These are phyloP conservation scores for Epicoccum sorghinum DNA, from an alignment of 2,329 filamentous ascomycete genomes.

Conservation along the genomic window DNA sequence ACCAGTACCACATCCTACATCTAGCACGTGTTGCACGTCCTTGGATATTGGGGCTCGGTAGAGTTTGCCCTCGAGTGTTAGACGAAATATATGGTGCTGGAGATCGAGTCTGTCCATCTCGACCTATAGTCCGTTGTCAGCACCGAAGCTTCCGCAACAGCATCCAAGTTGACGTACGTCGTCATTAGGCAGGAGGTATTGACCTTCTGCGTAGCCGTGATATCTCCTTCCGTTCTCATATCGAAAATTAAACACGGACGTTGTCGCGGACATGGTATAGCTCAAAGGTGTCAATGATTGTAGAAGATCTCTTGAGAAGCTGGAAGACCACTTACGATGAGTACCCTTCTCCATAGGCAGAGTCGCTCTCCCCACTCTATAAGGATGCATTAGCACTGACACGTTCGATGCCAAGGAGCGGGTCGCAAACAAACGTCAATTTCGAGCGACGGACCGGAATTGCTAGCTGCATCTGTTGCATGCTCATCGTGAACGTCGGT, in stretches of 20 bases:
- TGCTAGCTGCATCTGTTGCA: slow-evolving; percentile 26
- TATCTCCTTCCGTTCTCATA: slow-evolving; percentile 43
- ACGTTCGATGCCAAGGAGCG: neutral
- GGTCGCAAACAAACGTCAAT: slow-evolving; percentile 28
- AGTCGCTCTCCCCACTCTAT: slow-evolving; percentile 38
- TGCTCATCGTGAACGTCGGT: neutral
- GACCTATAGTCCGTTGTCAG: slow-evolving; percentile 14
- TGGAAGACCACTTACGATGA: slow-evolving; percentile 20
- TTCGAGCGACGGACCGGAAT: slow-evolving; percentile 34
- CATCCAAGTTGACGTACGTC: slow-evolving; percentile 26
- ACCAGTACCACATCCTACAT: slow-evolving; percentile 43
- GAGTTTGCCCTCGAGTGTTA: slow-evolving; percentile 40
- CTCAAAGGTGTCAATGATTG: slow-evolving; percentile 12
- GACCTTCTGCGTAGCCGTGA: slow-evolving; percentile 39
- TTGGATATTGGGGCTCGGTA: slow-evolving; percentile 35
- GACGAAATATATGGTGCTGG: slow-evolving; percentile 43
- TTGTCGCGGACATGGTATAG: slow-evolving; percentile 40
- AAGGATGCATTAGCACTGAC: neutral
- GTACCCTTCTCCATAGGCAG: slow-evolving; percentile 32
- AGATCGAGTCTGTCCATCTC: slow-evolving; percentile 41
- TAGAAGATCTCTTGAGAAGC: neutral
- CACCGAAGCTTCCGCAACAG: neutral
- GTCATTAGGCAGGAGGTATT: slow-evolving; percentile 42
- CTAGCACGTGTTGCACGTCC: slow-evolving; percentile 39
- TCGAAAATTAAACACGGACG: slow-evolving; percentile 38